Evolutionary conservation across 768 basidiomycete species (phyloP).

Genomic region (Rhizopogon vesiculosus): DNA sequence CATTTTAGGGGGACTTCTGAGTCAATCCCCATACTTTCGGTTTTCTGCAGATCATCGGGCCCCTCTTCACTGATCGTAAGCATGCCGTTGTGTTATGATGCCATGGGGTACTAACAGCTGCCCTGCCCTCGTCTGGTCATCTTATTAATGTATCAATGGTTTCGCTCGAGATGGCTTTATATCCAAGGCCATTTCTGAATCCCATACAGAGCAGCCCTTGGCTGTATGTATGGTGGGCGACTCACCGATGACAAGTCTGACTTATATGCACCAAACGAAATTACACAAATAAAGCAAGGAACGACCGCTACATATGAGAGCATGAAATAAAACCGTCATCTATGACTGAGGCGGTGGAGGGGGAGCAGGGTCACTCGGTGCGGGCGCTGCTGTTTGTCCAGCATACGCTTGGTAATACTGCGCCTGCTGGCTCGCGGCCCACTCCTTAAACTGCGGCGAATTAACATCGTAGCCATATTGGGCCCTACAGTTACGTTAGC

Average conservation of each 20-base stretch:
- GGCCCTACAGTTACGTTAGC: constrained; percentile 44
- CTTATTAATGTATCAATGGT: no score
- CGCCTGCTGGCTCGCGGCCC: constrained; percentile 62
- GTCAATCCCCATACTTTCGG: no score
- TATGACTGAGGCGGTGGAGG: constrained; percentile 23
- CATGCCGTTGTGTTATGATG: no score
- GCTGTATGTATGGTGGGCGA: no score
- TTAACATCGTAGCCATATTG: constrained; percentile 86
- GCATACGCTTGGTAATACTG: constrained; percentile 76
- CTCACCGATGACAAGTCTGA: background rate
- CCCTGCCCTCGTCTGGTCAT: no score
- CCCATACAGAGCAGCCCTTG: no score
- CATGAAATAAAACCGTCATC: background rate
- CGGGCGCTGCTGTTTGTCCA: constrained; percentile 33
- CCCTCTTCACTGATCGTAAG: no score
- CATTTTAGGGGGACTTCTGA: no score
- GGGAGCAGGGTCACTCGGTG: constrained; percentile 19
- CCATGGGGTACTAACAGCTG: no score
- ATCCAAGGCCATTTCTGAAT: no score
- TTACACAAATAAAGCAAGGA: constrained; percentile 30
- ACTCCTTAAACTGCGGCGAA: constrained; percentile 75
- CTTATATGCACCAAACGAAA: constrained; percentile 5
- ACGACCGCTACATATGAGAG: constrained; percentile 16
- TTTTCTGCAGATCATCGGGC: no score
- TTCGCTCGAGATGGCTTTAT: no score